phyloP scores from a whole-genome alignment of 2,329 filamentous ascomycete genomes.

The Calonectria multiphialidica region DNA sequence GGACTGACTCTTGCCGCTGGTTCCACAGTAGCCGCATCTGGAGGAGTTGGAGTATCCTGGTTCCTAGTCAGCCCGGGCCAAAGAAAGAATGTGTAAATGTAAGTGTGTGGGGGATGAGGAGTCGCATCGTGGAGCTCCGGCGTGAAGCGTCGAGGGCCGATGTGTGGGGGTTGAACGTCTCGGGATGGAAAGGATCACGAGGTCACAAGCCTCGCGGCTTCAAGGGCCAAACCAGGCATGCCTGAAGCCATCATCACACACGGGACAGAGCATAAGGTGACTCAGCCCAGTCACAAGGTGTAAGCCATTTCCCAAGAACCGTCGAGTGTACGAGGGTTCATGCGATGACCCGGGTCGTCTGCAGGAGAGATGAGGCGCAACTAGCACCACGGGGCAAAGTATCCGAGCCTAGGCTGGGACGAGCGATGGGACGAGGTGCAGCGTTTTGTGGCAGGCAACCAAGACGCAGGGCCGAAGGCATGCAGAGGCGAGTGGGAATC shows the following conservation, averaged over 20 bases:
- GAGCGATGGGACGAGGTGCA: not conserved
- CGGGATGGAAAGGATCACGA: not conserved
- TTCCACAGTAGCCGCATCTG: conserved; percentile 66
- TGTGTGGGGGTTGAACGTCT: conserved; percentile 25
- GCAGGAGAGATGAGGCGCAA: conserved; percentile 11
- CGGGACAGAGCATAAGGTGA: not conserved
- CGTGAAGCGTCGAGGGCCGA: conserved; percentile 21
- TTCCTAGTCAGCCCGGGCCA: conserved; percentile 32
- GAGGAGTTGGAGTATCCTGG: conserved; percentile 65
- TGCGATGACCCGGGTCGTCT: not conserved
- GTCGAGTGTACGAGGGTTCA: not conserved
- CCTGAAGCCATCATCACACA: conserved; percentile 7
- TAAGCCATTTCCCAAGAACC: not conserved
- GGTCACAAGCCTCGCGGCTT: not conserved
- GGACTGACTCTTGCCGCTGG: conserved; percentile 62
- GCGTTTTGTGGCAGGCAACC: not conserved
- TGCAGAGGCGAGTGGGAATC: not conserved
- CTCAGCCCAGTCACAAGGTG: conserved; percentile 13
- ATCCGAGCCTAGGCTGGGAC: not conserved
- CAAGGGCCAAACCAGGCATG: not conserved
- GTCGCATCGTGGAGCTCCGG: conserved; percentile 20
- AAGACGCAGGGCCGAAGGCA: not conserved
- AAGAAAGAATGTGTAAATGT: conserved; percentile 22
- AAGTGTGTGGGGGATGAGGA: conserved; percentile 40
- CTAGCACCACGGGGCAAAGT: not conserved